phyloP scores from a whole-genome alignment of 83 land plant genomes.

The Picea mariana region DNA sequence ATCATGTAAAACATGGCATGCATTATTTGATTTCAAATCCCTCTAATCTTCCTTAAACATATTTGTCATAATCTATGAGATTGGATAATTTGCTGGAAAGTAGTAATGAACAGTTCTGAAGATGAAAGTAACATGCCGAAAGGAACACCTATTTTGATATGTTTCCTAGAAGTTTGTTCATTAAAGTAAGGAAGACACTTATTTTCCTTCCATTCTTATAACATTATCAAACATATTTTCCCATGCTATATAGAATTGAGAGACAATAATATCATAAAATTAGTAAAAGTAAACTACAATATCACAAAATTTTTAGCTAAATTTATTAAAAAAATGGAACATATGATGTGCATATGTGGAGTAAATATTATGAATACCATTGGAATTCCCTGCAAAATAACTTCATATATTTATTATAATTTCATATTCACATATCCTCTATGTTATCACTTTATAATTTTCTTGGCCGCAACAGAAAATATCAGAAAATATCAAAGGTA shows the following conservation, averaged over 20 bases:
- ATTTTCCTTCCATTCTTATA: background rate
- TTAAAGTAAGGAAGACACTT: background rate
- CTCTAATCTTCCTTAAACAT: no score
- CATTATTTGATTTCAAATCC: no score
- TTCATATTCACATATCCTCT: conserved; percentile 65
- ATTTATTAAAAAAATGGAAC: background rate
- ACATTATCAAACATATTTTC: background rate
- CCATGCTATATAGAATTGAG: background rate
- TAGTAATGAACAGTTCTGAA: no score
- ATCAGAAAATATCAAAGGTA: no score
- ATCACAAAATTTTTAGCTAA: conserved; percentile 2
- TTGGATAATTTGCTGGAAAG: no score
- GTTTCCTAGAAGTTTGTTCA: background rate
- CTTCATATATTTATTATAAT: background rate
- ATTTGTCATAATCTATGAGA: no score
- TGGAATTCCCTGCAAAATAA: conserved; percentile 6
- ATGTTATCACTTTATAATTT: no score
- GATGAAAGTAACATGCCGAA: no score
- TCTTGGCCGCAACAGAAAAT: no score
- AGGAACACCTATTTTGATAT: background rate
- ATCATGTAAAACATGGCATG: no score
- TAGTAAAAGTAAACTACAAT: background rate
- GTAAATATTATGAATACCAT: background rate
- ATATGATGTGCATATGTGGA: background rate
- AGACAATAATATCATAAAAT: background rate